Percentiles rank a stretch among this genome's conserved stretches.
Evolutionary conservation across 208 protist species (phyloP).

Genomic region (Kentomonas sorsogonicus): DNA sequence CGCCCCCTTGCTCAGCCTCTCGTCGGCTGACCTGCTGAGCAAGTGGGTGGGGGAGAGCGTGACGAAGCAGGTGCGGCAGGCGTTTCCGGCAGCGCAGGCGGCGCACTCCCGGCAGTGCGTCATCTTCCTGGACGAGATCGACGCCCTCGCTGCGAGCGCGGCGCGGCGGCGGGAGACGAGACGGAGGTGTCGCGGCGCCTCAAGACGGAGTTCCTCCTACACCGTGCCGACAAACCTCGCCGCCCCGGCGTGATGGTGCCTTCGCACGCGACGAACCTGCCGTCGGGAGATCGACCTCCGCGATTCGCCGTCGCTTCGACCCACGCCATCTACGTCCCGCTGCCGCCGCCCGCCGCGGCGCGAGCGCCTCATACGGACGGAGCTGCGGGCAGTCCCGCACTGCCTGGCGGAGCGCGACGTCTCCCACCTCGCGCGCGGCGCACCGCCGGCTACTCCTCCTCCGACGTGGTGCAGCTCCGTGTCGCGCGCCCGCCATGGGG

Average conservation of each 20-base stretch:
- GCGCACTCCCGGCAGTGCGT: slow-evolving; percentile 48
- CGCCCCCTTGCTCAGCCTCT: slow-evolving; percentile 90
- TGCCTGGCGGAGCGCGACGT: slow-evolving; percentile 33
- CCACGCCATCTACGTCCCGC: slow-evolving; percentile 77
- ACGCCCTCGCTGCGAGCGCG: slow-evolving; percentile 85
- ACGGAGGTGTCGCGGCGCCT: slow-evolving; percentile 91
- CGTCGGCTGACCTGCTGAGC: slow-evolving; percentile 91
- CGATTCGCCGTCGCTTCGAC: slow-evolving; percentile 85
- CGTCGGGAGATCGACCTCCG: slow-evolving; percentile 88
- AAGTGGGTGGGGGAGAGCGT: slow-evolving; percentile 98
- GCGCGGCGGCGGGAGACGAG: slow-evolving; percentile 64
- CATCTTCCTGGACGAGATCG: slow-evolving; percentile 94
- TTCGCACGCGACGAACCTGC: slow-evolving; percentile 89
- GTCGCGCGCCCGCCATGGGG: slow-evolving; percentile 91
- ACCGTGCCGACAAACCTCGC: slow-evolving; percentile 68
- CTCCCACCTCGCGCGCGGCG: slow-evolving; percentile 19
- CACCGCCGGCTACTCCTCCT: slow-evolving; percentile 77
- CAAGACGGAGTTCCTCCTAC: slow-evolving; percentile 99
- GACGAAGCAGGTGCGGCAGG: slow-evolving; percentile 89
- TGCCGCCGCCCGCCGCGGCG: slow-evolving; percentile 43
- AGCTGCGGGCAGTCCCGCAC: slow-evolving; percentile 36
- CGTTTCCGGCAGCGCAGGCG: slow-evolving; percentile 88
- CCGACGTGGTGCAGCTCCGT: slow-evolving; percentile 90
- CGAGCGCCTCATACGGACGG: slow-evolving; percentile 21
- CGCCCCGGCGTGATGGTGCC: slow-evolving; percentile 62